Conservation (phyloP, 352 stramenopile genomes). For the Pythium utonaiense region DNA sequence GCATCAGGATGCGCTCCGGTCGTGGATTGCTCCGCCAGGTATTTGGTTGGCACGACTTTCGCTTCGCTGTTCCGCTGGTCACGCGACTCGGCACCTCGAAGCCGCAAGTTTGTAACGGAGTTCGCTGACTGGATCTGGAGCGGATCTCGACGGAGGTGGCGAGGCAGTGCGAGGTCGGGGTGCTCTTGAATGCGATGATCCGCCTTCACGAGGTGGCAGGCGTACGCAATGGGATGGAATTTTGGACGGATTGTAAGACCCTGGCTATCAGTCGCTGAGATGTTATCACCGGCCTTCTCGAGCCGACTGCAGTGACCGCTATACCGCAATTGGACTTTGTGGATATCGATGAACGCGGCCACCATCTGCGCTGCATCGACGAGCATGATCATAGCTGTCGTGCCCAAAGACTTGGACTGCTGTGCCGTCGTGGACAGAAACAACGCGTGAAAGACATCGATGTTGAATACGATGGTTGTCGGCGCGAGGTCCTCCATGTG, state of each 20-base stretch:
- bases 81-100: background rate
- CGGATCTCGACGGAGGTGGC: background rate
- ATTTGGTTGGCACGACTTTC: background rate
- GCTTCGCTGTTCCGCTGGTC: background rate
- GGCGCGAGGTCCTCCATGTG: conserved; percentile 12
- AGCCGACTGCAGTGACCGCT: background rate
- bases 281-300: background rate
- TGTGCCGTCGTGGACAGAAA: conserved; percentile 19
- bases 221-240: background rate
- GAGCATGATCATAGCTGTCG: conserved; percentile 1
- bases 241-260: background rate
- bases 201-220: background rate
- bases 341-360: background rate
- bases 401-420: background rate
- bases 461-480: conserved; percentile 8
- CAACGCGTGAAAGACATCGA: conserved; percentile 20
- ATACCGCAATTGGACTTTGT: background rate
- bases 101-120: background rate
- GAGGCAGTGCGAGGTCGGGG: background rate
- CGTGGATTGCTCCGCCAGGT: background rate
- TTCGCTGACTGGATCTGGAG: background rate
- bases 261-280: background rate
- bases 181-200: background rate
- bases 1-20: background rate
- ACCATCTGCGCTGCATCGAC: background rate